phyloP scores from a whole-genome alignment of 2,329 filamentous ascomycete genomes.

The Microdochium nivale region DNA sequence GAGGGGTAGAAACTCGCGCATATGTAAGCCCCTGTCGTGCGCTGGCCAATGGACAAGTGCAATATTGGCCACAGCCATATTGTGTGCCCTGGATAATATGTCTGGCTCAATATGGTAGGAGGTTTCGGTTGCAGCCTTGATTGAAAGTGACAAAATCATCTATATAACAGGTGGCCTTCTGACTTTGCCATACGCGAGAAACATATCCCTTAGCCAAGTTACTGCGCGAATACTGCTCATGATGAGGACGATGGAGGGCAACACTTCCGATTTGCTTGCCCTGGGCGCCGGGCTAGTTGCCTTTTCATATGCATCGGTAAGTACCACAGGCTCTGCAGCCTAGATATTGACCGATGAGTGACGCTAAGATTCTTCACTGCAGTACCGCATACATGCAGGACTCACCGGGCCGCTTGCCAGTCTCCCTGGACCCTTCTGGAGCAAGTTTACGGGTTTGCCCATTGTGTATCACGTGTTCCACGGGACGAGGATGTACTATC shows the following conservation, averaged over 20 bases:
- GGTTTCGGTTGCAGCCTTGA: not conserved
- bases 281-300: not conserved
- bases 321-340: not conserved
- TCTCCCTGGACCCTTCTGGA: conserved; percentile 16
- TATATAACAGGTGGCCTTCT: too few relatives aligned
- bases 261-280: not conserved
- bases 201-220: too few relatives aligned
- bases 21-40: not conserved
- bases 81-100: not conserved
- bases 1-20: not conserved
- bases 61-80: not conserved
- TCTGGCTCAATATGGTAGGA: not conserved
- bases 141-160: too few relatives aligned
- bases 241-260: not conserved
- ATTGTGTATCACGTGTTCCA: conserved; percentile 6
- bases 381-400: not conserved
- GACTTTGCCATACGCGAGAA: too few relatives aligned
- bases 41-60: not conserved
- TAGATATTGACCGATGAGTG: not conserved
- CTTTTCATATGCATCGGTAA: not conserved
- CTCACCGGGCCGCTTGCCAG: not conserved
- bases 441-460: conserved; percentile 10
- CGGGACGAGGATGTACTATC: conserved; percentile 10
- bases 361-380: not conserved
- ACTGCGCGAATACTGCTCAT: too few relatives aligned